phyloP scores from a whole-genome alignment of 768 basidiomycete genomes.

The Collybia mongolica region DNA sequence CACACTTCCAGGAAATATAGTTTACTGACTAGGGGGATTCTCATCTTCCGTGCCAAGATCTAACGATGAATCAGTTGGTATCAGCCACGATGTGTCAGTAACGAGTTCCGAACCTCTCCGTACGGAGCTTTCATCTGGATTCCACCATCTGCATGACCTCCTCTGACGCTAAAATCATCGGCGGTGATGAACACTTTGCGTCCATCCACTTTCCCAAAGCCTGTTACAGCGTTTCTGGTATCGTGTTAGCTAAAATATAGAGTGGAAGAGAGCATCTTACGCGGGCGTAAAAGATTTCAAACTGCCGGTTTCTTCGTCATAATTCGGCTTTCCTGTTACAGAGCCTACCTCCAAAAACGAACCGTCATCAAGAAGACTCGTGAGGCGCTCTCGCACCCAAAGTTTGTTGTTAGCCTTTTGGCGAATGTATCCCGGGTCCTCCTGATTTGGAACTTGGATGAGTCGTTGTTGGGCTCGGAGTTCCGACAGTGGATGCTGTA shows the following conservation, averaged over 20 bases:
- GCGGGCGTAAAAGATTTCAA: constrained; percentile 33
- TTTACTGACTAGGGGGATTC: constrained; percentile 32
- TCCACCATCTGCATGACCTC: constrained; percentile 42
- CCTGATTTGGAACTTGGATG: constrained; percentile 28
- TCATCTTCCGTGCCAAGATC: constrained; percentile 30
- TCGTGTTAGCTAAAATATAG: not conserved
- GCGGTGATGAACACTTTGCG: constrained; percentile 38
- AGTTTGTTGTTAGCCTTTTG: constrained; percentile 37
- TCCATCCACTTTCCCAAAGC: constrained; percentile 30
- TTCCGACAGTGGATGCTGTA: constrained; percentile 27
- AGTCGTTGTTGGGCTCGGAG: constrained; percentile 29
- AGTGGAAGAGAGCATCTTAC: constrained; percentile 16
- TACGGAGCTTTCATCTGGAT: constrained; percentile 36
- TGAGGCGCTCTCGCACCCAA: constrained; percentile 40
- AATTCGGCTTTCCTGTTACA: constrained; percentile 31
- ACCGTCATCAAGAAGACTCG: constrained; percentile 27
- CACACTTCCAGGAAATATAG: not conserved
- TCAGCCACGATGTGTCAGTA: not conserved
- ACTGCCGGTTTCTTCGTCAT: constrained; percentile 24
- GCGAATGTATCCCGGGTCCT: constrained; percentile 36
- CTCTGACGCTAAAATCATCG: constrained; percentile 41
- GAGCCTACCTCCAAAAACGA: constrained; percentile 36
- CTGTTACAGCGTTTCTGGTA: constrained; percentile 34
- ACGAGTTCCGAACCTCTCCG: constrained; percentile 29
- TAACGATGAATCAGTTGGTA: constrained; percentile 6